Evolutionary conservation across 2,329 filamentous ascomycete genomes (phyloP).

Genomic region (Fusarium humuli): DNA sequence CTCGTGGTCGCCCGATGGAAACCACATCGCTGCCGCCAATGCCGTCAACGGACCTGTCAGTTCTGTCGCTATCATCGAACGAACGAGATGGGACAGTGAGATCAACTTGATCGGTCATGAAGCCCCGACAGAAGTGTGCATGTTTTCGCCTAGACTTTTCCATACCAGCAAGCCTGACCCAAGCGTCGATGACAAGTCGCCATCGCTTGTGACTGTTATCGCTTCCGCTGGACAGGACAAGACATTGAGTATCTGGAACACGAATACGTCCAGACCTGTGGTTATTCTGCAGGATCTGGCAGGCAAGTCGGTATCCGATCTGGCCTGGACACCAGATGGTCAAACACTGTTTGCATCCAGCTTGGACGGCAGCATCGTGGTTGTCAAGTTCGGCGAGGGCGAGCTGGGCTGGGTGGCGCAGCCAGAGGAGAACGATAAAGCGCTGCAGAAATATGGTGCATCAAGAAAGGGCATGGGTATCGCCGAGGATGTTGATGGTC

Average conservation of each 20-base stretch:
- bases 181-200: slow-evolving; percentile 56
- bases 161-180: slow-evolving; percentile 74
- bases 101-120: slow-evolving; percentile 98
- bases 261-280: slow-evolving; percentile 90
- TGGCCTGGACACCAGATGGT: slow-evolving; percentile 94
- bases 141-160: slow-evolving; percentile 94
- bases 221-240: slow-evolving; percentile 98
- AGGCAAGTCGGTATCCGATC: slow-evolving; percentile 91
- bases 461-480: slow-evolving; percentile 90
- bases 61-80: slow-evolving; percentile 94
- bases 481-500: slow-evolving; percentile 88
- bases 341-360: slow-evolving; percentile 87
- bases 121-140: slow-evolving; percentile 95
- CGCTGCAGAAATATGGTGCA: slow-evolving; percentile 90
- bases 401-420: slow-evolving; percentile 91
- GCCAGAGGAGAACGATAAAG: slow-evolving; percentile 90
- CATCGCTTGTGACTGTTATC: slow-evolving; percentile 84
- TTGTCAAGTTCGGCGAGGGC: slow-evolving; percentile 82
- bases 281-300: slow-evolving; percentile 91
- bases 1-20: slow-evolving; percentile 97
- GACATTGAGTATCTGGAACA: slow-evolving; percentile 97
- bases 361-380: slow-evolving; percentile 88
- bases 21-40: slow-evolving; percentile 96
- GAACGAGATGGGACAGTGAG: slow-evolving; percentile 92
- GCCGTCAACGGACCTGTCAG: slow-evolving; percentile 97